Evolutionary conservation across 495 filamentous ascomycete genomes (phyloP).

Genomic region (Aspergillus nidulans): DNA sequence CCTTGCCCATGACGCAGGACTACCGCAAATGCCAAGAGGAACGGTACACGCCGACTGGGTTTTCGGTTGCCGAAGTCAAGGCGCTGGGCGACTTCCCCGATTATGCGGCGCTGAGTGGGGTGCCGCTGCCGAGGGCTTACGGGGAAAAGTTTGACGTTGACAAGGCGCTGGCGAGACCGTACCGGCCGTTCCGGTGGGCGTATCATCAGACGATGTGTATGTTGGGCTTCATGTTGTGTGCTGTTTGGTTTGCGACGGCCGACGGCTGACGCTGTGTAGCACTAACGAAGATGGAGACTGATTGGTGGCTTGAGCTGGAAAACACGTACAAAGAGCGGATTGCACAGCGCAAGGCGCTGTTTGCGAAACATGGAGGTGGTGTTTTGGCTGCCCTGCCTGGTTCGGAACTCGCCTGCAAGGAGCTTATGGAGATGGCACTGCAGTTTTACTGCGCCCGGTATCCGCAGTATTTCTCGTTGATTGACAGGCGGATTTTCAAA

Average conservation of each 20-base stretch:
- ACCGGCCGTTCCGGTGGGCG: conserved; percentile 78
- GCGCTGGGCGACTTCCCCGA: conserved; percentile 78
- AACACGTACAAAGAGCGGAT: conserved; percentile 67
- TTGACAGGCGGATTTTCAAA: conserved; percentile 56
- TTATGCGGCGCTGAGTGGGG: conserved; percentile 72
- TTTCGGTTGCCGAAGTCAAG: conserved; percentile 67
- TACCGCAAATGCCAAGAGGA: conserved; percentile 35
- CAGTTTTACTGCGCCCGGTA: conserved; percentile 78
- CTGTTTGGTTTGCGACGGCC: not conserved
- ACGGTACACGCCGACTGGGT: conserved; percentile 53
- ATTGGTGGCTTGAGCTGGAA: conserved; percentile 92
- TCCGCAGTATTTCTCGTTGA: conserved; percentile 69
- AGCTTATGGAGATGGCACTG: conserved; percentile 85
- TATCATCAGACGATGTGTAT: conserved; percentile 96
- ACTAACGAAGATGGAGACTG: conserved; percentile 70
- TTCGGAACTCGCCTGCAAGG: conserved; percentile 76
- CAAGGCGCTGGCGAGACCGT: conserved; percentile 63
- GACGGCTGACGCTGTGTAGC: conserved; percentile 47
- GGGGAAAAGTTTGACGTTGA: conserved; percentile 58
- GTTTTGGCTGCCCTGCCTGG: conserved; percentile 72
- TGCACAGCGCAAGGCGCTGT: conserved; percentile 67
- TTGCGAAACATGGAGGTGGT: conserved; percentile 53
- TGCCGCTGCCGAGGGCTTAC: conserved; percentile 68
- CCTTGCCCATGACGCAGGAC: conserved; percentile 42
- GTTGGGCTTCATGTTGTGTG: conserved; percentile 26